A percentile compares a stretch with the other conserved stretches of the same genome.
Conservation (phyloP, 2,329 filamentous ascomycete genomes). For the Talaromyces amestolkiae region DNA sequence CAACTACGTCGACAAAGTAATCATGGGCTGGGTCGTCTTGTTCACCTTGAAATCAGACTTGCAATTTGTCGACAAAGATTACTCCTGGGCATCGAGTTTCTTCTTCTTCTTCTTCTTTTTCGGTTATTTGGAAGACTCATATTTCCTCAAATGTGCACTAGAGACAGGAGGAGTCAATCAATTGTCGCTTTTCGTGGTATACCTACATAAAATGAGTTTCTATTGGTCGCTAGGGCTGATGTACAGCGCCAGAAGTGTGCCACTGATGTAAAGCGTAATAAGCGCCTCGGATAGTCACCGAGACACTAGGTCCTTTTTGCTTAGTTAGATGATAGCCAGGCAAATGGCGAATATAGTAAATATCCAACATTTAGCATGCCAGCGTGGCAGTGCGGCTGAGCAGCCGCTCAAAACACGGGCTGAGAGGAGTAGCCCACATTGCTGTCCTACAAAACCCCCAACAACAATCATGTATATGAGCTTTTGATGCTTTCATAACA, state of each 20-base stretch:
- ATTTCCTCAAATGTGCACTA: no score
- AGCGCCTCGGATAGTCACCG: background rate
- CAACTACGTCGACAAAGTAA: background rate
- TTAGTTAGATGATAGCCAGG: no score
- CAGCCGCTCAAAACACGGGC: background rate
- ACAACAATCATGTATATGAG: background rate
- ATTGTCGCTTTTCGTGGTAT: background rate
- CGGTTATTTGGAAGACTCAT: background rate
- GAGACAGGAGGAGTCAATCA: background rate
- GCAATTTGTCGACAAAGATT: background rate
- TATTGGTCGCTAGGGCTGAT: background rate
- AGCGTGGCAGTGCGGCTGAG: background rate
- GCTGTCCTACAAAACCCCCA: background rate
- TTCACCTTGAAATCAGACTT: slow-evolving; percentile 30
- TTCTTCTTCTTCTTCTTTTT: no score
- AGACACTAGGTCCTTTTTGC: background rate
- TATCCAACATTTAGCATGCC: background rate
- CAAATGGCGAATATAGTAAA: no score
- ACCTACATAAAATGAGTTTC: background rate
- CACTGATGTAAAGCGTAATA: background rate
- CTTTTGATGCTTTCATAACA: background rate
- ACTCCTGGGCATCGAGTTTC: background rate
- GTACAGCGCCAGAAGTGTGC: background rate
- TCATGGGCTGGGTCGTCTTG: background rate
- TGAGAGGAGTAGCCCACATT: background rate